Conservation (phyloP, 768 basidiomycete species). For the Boletus subcaerulescens region DNA sequence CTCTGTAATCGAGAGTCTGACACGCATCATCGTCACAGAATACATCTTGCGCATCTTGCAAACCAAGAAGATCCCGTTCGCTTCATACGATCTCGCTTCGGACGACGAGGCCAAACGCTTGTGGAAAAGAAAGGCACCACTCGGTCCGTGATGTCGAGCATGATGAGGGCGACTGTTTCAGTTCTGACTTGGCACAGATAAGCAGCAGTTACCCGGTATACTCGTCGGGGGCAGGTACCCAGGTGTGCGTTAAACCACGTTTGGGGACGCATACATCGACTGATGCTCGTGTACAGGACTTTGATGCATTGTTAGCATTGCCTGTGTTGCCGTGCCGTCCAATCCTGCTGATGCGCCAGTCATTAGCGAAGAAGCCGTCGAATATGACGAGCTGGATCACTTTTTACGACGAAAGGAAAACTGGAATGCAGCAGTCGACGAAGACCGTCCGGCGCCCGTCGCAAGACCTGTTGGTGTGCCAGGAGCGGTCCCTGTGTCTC, state of each 20-base stretch:
- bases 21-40: slow-evolving; percentile 41
- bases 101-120: slow-evolving; percentile 76
- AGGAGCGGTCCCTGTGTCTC: slow-evolving; percentile 67
- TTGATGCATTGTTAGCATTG: slow-evolving; percentile 65
- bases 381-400: slow-evolving; percentile 64
- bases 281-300: slow-evolving; percentile 45
- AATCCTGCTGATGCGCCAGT: slow-evolving; percentile 5
- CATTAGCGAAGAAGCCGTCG: slow-evolving; percentile 79
- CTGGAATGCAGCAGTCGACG: slow-evolving; percentile 59
- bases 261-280: neutral
- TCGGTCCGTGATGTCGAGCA: slow-evolving; percentile 38
- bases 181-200: slow-evolving; percentile 44
- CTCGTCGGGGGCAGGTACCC: slow-evolving; percentile 74
- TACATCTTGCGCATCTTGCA: slow-evolving; percentile 80
- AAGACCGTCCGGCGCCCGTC: slow-evolving; percentile 52
- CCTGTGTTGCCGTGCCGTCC: neutral
- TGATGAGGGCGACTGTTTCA: neutral
- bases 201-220: slow-evolving; percentile 82
- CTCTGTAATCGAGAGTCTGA: neutral
- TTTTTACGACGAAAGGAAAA: slow-evolving; percentile 74
- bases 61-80: slow-evolving; percentile 81
- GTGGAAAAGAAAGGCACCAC: slow-evolving; percentile 80
- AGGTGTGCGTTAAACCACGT: slow-evolving; percentile 52
- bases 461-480: slow-evolving; percentile 75
- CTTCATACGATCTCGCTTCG: slow-evolving; percentile 80